These are phyloP conservation scores for Suillus decipiens DNA, from an alignment of 768 basidiomycete species.

Conservation along the genomic window DNA sequence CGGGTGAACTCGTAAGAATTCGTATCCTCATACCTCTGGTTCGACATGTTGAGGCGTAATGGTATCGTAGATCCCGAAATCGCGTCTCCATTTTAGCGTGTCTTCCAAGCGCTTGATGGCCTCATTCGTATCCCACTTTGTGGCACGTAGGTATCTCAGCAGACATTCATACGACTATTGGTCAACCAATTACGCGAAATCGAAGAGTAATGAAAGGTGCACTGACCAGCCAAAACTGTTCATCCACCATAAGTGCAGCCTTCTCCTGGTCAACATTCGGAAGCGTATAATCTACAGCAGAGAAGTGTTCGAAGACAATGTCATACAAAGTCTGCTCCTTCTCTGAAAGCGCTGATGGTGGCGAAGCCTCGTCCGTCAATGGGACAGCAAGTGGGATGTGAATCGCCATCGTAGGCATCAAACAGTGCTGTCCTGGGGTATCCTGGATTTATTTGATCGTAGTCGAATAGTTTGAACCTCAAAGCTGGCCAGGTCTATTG, in stretches of 20 bases:
- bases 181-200: neutral
- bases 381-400: conserved; percentile 28
- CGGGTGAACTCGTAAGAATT: neutral
- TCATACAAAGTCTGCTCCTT: conserved; percentile 52
- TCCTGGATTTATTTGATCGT: neutral
- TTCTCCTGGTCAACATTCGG: conserved; percentile 45
- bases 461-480: neutral
- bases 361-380: conserved; percentile 24
- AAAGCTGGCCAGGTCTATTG: neutral
- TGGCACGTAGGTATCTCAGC: conserved; percentile 75
- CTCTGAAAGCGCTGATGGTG: conserved; percentile 41
- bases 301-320: conserved; percentile 59
- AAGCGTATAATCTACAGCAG: conserved; percentile 48
- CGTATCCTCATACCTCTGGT: conserved; percentile 57
- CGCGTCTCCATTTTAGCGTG: conserved; percentile 79
- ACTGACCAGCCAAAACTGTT: conserved; percentile 77
- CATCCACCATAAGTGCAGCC: conserved; percentile 56
- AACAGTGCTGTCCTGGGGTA: neutral
- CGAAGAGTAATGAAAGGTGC: neutral
- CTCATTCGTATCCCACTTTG: conserved; percentile 65
- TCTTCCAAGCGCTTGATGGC: conserved; percentile 68
- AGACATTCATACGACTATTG: conserved; percentile 66
- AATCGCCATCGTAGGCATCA: conserved; percentile 5
- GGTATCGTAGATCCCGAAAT: conserved; percentile 69
- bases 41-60: conserved; percentile 66